Evolutionary conservation across 1,284 basidiomycete genomes (phyloP), one percentile per base, ranked within the genome.

Genomic region (Peniophora sp.): DNA sequence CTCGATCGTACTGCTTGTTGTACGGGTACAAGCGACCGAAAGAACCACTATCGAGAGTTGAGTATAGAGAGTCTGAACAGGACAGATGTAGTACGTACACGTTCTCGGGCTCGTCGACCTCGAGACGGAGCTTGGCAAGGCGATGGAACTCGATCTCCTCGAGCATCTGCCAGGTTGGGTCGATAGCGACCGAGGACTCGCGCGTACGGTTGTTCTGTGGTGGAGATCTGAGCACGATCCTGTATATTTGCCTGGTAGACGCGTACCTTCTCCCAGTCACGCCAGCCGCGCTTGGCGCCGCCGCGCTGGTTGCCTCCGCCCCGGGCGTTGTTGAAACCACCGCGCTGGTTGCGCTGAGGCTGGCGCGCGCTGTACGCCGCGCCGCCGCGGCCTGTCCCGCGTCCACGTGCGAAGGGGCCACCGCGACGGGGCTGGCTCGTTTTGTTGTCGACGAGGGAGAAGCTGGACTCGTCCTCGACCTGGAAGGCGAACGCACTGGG

Each of bases 131-230:
- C 71, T 99, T 99, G 42, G 85, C 73, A 55, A 99, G 76, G 52
- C 96, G 88, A 68, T 88, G 82, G 73, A 98, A 99, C 66, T 98
- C 96, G 62, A 99, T 88, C 73, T 99, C 97, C 71, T 98, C 96
- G 49, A 97, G 75, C 78, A 97, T 87, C 44, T 81, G 73, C 97
- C 97, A 99, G 60, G 89, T 86, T 23, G 89, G 81, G 49, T 88
- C 89, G 58, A 99, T 94, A 34, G 87, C 88, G 55, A 99, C 92
- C 2, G 93, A 97, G 11, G 94, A 90, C 70, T 99, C 97, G 51
- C 97, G 86, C 43, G 84, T 84, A 55, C 95, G 86, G 64, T 92
- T 88, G 56, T 81, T 89, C 89, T 96, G 56, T 3, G 50, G 52
- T 48, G 52, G 43, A 52, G 32, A 11, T 39, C 1, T 32, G 18